Base-by-base conservation (phyloP, 1,139 yeast genomes). In the Geotrichum bryndzae region DNA sequence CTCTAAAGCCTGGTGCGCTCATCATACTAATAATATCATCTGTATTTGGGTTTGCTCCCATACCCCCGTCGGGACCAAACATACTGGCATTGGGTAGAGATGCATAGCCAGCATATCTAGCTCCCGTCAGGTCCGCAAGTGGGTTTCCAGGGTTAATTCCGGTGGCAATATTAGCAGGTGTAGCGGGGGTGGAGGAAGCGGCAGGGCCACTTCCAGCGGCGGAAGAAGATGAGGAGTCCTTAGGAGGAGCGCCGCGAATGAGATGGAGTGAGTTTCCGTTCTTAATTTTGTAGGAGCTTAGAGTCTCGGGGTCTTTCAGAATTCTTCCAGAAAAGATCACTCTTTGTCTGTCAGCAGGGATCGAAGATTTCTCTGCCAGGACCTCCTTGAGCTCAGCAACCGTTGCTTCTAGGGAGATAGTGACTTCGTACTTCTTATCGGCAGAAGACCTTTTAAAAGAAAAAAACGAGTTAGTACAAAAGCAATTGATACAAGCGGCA, bases 1-100 rank as follows among this genome's bases (percentile, higher is more conserved):
- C 91, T 70, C 86, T 90, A 68, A 90, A 83, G 76, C 83, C 80
- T 45, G 98, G 98, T 68, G 84, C 84, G 46, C 86, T 86, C 87
- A 92, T 81, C 88, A 90, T 84, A 65, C 80, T 79, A 46, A 84
- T 78, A 75, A 91, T 70, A 66, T 88, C 91, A 53, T 88, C 94
- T 54, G 90, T 87, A 68, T 84, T 86, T 8, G 96, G 95, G 70
- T 85, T 77, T 35, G 79, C 80, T 29, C 79, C 78, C 88, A 88
- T 83, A 27, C 97, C 98, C 25, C 96, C 96, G 73, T 92, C 98
- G 23, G 97, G 95, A 1, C 97, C 97, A 77, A 94, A 91, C 87
- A 90, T 83, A 56, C 88, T 85, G 0, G 92, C 90, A 1, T 90
- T 83, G 2, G 99, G 98, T 73, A 94, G 79, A 68, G 90, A 92